Base-by-base conservation (phyloP, 176 grass and related monocot genomes). In the Eleusine coracana region DNA sequence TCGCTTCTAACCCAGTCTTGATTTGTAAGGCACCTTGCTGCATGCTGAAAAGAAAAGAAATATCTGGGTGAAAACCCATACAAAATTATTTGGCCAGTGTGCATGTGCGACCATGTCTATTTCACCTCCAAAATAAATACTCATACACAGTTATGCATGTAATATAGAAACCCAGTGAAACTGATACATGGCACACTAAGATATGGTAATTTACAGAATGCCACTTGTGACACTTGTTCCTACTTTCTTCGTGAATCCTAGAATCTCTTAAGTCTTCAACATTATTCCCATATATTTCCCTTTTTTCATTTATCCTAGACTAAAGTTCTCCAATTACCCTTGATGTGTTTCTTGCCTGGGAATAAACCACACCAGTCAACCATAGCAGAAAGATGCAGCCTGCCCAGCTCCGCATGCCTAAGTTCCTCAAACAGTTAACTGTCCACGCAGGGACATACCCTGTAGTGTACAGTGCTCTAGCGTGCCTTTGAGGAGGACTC, bases 1-100 rank as follows among this genome's bases (percentile, higher is more conserved):
- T 98, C 96, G 82, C 83, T 95, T 76, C 96, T 90, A 90, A 98
- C 96, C 96, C 96, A 98, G 52, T 98, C 96, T 60, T 98, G 96
- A 70, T 98, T 98, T 70, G 78, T 86, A 81, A 95, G 96, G 74
- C 92, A 94, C 66, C 96, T 93, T 89, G 96, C 87, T 70, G 96
- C 96, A 87, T 98, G 96, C 96, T 98, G 83, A 66, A 70, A 85
- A 80, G 58, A 28, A 21, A 66, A 54, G 10, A 46, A 81, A 48
- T 28, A 14, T 69, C 7, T 4, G 23, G 25, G 49, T 75, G 14
- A 81, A 80, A 48, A 40, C 7, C 62, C 65, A 55, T 49, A 31
- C 15, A 77, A 69, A 54, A 73, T 15, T 46, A 6, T 66, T 62
- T 85, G 36, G 48, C 38, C 34, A 11, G n/a, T 23, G 20, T 51